Conservation (phyloP, 257 asterid species). For the Mitragyna speciosa region DNA sequence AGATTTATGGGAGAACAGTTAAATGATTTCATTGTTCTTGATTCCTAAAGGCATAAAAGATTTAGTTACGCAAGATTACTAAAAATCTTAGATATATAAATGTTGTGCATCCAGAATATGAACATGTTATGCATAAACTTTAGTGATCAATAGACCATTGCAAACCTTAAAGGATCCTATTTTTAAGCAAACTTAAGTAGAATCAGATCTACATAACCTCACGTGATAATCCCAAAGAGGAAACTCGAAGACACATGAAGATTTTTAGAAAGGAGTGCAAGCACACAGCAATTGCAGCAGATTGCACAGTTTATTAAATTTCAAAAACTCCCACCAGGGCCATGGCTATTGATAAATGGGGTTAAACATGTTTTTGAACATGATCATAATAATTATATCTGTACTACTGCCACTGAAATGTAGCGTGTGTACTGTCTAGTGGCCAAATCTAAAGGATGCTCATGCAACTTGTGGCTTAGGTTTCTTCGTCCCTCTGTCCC, state of each 20-base stretch:
- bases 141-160: background rate
- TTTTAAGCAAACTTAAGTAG: background rate
- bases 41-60: background rate
- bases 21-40: background rate
- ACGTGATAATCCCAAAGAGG: background rate
- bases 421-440: background rate
- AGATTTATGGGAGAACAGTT: background rate
- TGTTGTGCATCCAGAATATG: background rate
- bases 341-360: background rate
- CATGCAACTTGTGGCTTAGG: conserved; percentile 44
- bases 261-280: conserved; percentile 46
- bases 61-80: background rate
- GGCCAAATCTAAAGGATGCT: conserved; percentile 1
- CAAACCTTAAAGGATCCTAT: background rate
- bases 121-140: no score
- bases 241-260: conserved; percentile 39
- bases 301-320: background rate
- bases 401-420: background rate
- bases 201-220: background rate
- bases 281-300: conserved; percentile 18
- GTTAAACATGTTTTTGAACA: conserved; percentile 13
- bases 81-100: background rate
- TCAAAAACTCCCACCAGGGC: conserved; percentile 11
- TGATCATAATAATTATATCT: conserved; percentile 9
- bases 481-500: conserved; percentile 41